Evolutionary conservation across 1,284 basidiomycete species (phyloP), one percentile per base, ranked within the genome.

Genomic region (Tilletia caries): DNA sequence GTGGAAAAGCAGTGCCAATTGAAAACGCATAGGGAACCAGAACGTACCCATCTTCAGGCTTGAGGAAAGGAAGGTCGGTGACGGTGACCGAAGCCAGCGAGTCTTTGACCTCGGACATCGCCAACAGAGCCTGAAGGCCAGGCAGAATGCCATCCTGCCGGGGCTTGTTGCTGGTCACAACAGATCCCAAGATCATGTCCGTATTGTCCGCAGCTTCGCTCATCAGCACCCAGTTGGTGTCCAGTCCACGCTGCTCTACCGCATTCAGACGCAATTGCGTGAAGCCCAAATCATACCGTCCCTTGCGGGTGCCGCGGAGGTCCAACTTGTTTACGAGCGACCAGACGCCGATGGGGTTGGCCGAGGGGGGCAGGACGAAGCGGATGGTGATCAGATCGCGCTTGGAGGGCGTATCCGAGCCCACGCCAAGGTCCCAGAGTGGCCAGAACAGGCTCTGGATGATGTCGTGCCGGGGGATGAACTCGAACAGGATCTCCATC

Each of bases 281-380:
- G 66, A 83, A 83, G 18, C 71, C 70, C 33, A 83, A 72, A 60
- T 83, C 81, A 68, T 75, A 83, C 50, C 81, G 75, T 12, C 73
- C 76, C 23, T 64, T 66, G 33, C 77, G 77, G 33, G 74, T 75
- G 46, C 66, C 43, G 43, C 74, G 77, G 23, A 83, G 69, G 3
- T 66, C 73, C 18, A 65, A 67, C 75, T 82, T 82, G 75, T 78
- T 72, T 66, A 80, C 75, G 4, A 83, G 60, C 3, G 78, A 78
- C 72, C 82, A 83, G 25, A 80, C 73, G 23, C 79, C 80, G 23
- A 68, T 68, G 37, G 75, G 50, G 29, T 71, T 13, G 18, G 43
- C 23, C 6, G 69, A 69, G 3, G 68, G 66, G 10, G 81, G 79
- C 48, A 82, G 66, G 15, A 71, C 71, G 70, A 82, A 78, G 23